Conservation (phyloP, 2,329 filamentous ascomycete genomes). For the Dactylellina sp. region DNA sequence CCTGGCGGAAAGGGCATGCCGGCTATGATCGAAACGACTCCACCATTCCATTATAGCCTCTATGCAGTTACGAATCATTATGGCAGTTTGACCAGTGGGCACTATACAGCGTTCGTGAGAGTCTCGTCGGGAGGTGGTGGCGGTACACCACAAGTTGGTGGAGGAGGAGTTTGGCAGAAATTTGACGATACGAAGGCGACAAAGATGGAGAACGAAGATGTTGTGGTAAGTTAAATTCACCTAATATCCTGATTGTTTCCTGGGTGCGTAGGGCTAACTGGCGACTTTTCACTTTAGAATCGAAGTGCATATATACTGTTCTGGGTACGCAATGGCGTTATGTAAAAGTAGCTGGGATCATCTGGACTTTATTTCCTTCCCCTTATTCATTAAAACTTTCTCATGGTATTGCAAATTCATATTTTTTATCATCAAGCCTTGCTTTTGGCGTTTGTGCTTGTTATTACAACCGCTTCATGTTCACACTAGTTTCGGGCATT, state of each 20-base stretch:
- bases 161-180: conserved; percentile 77
- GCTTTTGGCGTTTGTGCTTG: no score
- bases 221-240: conserved; percentile 59
- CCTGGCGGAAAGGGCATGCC: conserved; percentile 61
- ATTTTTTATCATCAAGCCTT: neutral
- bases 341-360: conserved; percentile 53
- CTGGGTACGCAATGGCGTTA: conserved; percentile 60
- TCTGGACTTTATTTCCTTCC: neutral
- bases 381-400: neutral
- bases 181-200: conserved; percentile 79
- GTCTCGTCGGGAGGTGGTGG: conserved; percentile 78
- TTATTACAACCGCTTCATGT: neutral
- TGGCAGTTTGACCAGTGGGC: conserved; percentile 78
- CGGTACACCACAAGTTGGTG: conserved; percentile 62
- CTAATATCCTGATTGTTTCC: conserved; percentile 6
- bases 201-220: conserved; percentile 58
- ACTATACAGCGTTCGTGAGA: conserved; percentile 80
- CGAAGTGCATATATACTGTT: conserved; percentile 61
- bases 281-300: conserved; percentile 44
- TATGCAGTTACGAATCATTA: conserved; percentile 86
- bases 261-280: conserved; percentile 9
- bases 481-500: no score
- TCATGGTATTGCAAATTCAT: neutral
- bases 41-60: conserved; percentile 81
- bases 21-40: conserved; percentile 65